Conservation (phyloP, 768 basidiomycete species). For the Suillus plorans region DNA sequence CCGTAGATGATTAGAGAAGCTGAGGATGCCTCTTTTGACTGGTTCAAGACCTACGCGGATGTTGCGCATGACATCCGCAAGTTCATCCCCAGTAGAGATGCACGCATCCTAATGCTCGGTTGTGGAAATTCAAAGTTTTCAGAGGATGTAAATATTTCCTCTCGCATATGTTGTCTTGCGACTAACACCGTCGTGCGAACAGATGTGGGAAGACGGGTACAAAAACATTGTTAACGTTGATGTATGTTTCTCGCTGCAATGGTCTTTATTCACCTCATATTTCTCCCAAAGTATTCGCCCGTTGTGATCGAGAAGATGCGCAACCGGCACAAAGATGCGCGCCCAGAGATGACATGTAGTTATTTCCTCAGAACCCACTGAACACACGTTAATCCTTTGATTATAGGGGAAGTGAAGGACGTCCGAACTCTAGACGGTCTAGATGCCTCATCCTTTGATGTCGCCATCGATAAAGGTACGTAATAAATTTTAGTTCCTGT, state of each 20-base stretch:
- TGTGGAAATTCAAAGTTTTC: constrained; percentile 84
- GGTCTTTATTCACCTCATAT: background rate
- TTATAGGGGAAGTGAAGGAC: constrained; percentile 89
- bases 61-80: constrained; percentile 60
- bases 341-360: constrained; percentile 73
- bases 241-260: constrained; percentile 38
- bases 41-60: constrained; percentile 84
- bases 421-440: constrained; percentile 63
- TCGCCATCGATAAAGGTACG: constrained; percentile 81
- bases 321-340: constrained; percentile 42
- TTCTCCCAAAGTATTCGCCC: constrained; percentile 59
- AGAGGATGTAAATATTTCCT: constrained; percentile 55
- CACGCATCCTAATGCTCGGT: constrained; percentile 75
- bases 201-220: constrained; percentile 92
- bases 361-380: background rate
- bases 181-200: constrained; percentile 9
- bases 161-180: background rate
- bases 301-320: constrained; percentile 77
- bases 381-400: background rate
- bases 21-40: constrained; percentile 68
- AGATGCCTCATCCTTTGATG: constrained; percentile 61
- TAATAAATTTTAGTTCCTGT: background rate
- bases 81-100: constrained; percentile 59
- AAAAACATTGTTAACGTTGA: constrained; percentile 78
- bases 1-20: constrained; percentile 45